A percentile compares a stretch with the other conserved stretches of the same genome.
phyloP scores from a whole-genome alignment of 2,329 filamentous ascomycete species.

The Aspergillus sp. region DNA sequence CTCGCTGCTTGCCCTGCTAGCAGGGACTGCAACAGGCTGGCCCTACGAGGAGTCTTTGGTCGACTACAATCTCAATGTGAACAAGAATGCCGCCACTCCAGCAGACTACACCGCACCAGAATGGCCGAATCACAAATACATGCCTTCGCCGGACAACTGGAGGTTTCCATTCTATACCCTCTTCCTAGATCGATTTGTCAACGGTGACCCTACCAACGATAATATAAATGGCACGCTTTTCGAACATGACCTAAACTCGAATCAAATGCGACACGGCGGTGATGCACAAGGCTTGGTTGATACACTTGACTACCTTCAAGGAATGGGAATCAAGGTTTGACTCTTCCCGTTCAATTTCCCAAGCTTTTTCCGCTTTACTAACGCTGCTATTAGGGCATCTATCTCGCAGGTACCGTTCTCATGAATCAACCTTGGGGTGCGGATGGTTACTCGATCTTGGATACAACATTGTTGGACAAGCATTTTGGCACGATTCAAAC shows the following conservation, averaged over 20 bases:
- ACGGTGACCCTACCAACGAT: slow-evolving; percentile 68
- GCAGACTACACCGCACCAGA: slow-evolving; percentile 61
- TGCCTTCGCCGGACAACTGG: slow-evolving; percentile 64
- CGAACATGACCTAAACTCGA: slow-evolving; percentile 64
- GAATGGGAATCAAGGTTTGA: slow-evolving; percentile 64
- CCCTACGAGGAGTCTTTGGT: slow-evolving; percentile 56
- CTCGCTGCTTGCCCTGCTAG: slow-evolving; percentile 35
- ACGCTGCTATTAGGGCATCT: slow-evolving; percentile 53
- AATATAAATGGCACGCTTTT: slow-evolving; percentile 64
- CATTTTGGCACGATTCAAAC: slow-evolving; percentile 64
- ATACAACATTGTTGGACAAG: slow-evolving; percentile 66
- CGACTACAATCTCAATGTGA: slow-evolving; percentile 66
- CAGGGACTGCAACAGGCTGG: slow-evolving; percentile 34
- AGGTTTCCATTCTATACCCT: slow-evolving; percentile 69
- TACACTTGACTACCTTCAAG: slow-evolving; percentile 67
- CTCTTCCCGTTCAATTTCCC: not conserved
- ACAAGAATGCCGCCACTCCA: slow-evolving; percentile 59
- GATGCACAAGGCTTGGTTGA: slow-evolving; percentile 63
- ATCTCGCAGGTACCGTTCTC: slow-evolving; percentile 66
- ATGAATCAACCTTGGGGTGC: slow-evolving; percentile 68
- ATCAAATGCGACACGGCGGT: slow-evolving; percentile 67
- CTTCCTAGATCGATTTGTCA: slow-evolving; percentile 67
- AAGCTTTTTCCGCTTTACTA: slow-evolving; percentile 10
- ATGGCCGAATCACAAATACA: slow-evolving; percentile 59
- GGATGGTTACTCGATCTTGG: slow-evolving; percentile 64